Evolutionary conservation across 2,329 filamentous ascomycete species (phyloP).

Genomic region (Microascus cirrosus): DNA sequence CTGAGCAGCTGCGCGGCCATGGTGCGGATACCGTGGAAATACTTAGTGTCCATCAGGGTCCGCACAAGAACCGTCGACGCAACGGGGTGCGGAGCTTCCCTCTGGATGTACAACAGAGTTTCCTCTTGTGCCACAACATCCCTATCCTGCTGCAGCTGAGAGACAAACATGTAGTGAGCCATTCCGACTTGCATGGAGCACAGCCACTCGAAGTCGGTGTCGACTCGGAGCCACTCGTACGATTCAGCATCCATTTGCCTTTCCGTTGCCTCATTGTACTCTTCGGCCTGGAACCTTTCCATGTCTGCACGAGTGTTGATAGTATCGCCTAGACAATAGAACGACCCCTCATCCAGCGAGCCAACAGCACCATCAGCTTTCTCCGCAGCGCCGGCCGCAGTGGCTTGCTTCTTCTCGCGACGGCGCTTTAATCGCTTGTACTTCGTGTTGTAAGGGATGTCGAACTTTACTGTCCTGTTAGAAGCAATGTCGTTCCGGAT

Average conservation of each 20-base stretch:
- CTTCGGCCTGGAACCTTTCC: slow-evolving; percentile 69
- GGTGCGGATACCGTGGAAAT: slow-evolving; percentile 85
- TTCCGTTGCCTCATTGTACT: slow-evolving; percentile 86
- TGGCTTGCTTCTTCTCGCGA: slow-evolving; percentile 57
- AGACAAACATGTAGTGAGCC: slow-evolving; percentile 95
- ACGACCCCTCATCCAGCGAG: slow-evolving; percentile 66
- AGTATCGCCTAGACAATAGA: slow-evolving; percentile 89
- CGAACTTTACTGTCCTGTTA: slow-evolving; percentile 61
- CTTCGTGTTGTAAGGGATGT: slow-evolving; percentile 98
- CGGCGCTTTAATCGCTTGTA: slow-evolving; percentile 92
- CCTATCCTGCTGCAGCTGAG: slow-evolving; percentile 90
- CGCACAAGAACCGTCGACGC: slow-evolving; percentile 82
- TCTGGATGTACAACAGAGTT: slow-evolving; percentile 63
- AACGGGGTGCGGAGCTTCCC: slow-evolving; percentile 60
- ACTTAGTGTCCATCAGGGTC: slow-evolving; percentile 82
- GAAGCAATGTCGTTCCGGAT: slow-evolving; percentile 71
- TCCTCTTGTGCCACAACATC: slow-evolving; percentile 85
- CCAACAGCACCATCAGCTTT: slow-evolving; percentile 36
- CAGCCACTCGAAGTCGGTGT: slow-evolving; percentile 97
- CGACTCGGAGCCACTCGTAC: slow-evolving; percentile 97
- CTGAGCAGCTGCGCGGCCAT: slow-evolving; percentile 74
- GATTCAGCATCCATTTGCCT: slow-evolving; percentile 88
- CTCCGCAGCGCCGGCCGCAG: slow-evolving; percentile 33
- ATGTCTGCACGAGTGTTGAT: slow-evolving; percentile 75
- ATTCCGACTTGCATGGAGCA: slow-evolving; percentile 72